Base-by-base conservation (phyloP, 768 basidiomycete genomes). In the Pleurotus tuber-regium region DNA sequence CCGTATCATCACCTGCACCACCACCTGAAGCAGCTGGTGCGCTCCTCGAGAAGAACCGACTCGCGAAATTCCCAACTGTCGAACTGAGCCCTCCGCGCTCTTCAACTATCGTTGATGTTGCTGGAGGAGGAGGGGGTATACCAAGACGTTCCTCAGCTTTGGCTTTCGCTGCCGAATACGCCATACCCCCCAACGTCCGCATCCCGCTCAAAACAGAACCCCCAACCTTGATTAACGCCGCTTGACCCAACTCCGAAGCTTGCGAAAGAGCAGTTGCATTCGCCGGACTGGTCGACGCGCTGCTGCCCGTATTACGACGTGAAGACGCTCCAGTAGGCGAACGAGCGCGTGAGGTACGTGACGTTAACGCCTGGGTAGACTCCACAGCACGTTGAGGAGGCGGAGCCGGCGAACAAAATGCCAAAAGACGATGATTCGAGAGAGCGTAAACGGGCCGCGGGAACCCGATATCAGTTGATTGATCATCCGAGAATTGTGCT, bases 161-260 rank as follows among this genome's bases (percentile, higher is more conserved):
- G 3, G 52, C 28, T 26, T 65, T 66, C 43, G 79, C 79, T 31
- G 80, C 82, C 14, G 72, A 73, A 28, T 77, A 73, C 1, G 85
- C 86, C 58, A 82, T 70, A 12, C 83, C 84, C 1, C 85, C 81
- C 2, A 87, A 61, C 5, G 78, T 77, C 61, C 78, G 78, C 75
- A 88, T 77, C 16, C 85, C 84, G 57, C 74, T 82, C 52, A 86
- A 65, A 8, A 89, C 73, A 19, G 73, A 78, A 26, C 80, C 83
- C 18, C 85, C 84, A 2, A 84, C 78, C 56, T 74, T 81, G 49
- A 78, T 58, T 19, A 47, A 23, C 5, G 84, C 84, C 8, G 82
- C 73, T 51, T 64, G 73, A 12, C 83, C 78, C 1, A 83, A 55
- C 40, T 83, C 79, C 2, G 72, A 71, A 52, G 78, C 79, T 43